Base-by-base conservation (phyloP, 192 early-diverging fungal genomes). In the Anaeromyces robustus region DNA sequence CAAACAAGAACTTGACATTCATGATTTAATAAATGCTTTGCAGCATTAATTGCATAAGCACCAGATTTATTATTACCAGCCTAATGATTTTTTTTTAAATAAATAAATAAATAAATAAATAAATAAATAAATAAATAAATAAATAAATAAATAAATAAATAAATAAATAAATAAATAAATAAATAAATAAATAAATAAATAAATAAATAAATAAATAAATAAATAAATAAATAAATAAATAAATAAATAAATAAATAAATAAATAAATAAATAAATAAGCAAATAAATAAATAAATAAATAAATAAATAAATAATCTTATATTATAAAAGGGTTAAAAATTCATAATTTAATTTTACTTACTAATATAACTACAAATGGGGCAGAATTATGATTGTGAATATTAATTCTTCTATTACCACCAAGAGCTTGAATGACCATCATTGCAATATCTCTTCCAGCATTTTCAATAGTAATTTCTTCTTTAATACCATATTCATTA, bases 381-480 rank as follows among this genome's bases (percentile, higher is more conserved):
- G 90, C 88, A 26, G 88, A 85, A 83, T 94, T 93, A 83, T 94
- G 93, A 83, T 94, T 95, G 31, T 89, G 87, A 19, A 89, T 89
- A 78, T 92, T 89, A 77, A 95, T 93, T n/a, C 94, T 87, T 30
- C 93, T 87, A 4, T 87, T 86, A 29, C 93, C 93, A 41, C 86
- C 93, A n/a, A 95, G 82, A 29, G 89, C 90, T 81, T 93, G 92
- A 52, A 95, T 82, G 37, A 88, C 89, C 86, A 94, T 86, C 88
- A 92, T 92, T 29, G 93, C 91, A 18, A 87, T 87, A 29, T 92
- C 88, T 59, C 92, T 87, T 12, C 91, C 94, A 22, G 89, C 94
- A 86, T 94, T 95, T 83, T 95, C 94, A 78, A 94, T 89, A 87
- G 93, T 89, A 81, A 92, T 92, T 68, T 88, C 87, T 6, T 92